Percentiles rank a stretch among this genome's conserved stretches.
These are phyloP conservation scores for Globisporangium barbulae DNA, from an alignment of 352 stramenopile genomes.

Conservation along the genomic window DNA sequence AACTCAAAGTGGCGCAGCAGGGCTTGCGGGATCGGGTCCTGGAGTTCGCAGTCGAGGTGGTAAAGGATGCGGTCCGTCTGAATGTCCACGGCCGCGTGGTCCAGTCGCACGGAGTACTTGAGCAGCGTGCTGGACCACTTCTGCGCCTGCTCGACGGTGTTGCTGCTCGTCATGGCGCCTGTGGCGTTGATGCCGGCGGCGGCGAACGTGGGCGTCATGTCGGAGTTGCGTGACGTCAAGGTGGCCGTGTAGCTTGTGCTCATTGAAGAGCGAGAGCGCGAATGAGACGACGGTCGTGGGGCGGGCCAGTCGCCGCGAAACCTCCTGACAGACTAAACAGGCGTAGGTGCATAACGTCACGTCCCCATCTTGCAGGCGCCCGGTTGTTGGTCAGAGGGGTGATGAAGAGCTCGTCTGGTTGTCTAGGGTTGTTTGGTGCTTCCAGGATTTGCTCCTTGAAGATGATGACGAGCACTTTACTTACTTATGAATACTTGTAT, in stretches of 20 bases:
- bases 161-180: background rate
- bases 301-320: no score
- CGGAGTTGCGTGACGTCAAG: background rate
- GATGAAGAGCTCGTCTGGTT: no score
- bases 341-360: no score
- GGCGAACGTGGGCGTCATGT: background rate
- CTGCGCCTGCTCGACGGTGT: slow-evolving; percentile 26
- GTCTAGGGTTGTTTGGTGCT: no score
- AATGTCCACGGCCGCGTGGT: slow-evolving; percentile 50
- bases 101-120: slow-evolving; percentile 35
- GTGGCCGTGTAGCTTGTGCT: slow-evolving; percentile 1
- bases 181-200: background rate
- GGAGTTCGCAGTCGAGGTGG: slow-evolving; percentile 41
- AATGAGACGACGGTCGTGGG: background rate
- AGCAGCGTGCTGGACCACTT: slow-evolving; percentile 42
- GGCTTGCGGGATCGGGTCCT: slow-evolving; percentile 28
- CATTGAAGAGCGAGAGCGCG: background rate
- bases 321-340: no score
- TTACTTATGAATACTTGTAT: no score
- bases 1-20: slow-evolving; percentile 37
- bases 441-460: no score
- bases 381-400: no score
- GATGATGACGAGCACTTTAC: no score
- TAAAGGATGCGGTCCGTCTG: slow-evolving; percentile 45
- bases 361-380: no score